Conservation (phyloP, 257 asterid species). For the Nicotiana tomentosiformis region DNA sequence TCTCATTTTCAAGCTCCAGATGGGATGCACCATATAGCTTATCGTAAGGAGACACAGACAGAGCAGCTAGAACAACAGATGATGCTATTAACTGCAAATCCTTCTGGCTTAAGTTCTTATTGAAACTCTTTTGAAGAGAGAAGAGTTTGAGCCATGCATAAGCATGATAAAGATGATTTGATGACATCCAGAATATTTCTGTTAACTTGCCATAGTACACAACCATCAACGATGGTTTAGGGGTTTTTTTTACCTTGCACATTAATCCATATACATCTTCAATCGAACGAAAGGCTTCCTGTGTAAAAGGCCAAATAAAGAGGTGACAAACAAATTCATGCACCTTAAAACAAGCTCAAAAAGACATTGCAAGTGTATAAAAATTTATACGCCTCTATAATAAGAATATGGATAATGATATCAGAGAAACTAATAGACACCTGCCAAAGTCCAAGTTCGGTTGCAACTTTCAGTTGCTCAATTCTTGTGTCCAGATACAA, state of each 20-base stretch:
- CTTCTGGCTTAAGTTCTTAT: conserved; percentile 32
- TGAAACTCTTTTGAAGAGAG: conserved; percentile 36
- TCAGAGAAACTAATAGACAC: conserved; percentile 13
- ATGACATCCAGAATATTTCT: conserved; percentile 35
- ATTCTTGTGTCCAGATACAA: conserved; percentile 39
- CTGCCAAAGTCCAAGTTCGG: conserved; percentile 41
- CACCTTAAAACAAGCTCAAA: not conserved
- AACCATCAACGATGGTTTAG: conserved; percentile 32
- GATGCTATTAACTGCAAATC: conserved; percentile 42
- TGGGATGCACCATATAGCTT: conserved; percentile 18
- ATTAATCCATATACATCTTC: conserved; percentile 39
- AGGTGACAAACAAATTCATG: not conserved
- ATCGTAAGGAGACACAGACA: conserved; percentile 32
- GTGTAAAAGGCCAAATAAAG: conserved; percentile 3
- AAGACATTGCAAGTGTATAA: not conserved
- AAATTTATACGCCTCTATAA: not conserved
- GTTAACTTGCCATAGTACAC: conserved; percentile 35
- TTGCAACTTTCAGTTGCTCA: conserved; percentile 39
- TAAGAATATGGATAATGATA: not conserved
- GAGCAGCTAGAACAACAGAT: conserved; percentile 40
- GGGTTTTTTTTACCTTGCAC: conserved; percentile 34
- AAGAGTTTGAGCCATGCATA: conserved; percentile 43
- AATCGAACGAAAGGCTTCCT: conserved; percentile 40
- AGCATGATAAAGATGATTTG: conserved; percentile 32
- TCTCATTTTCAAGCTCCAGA: conserved; percentile 31